Base-by-base conservation (phyloP, 2,329 filamentous ascomycete species). In the Rasamsonia emersonii region DNA sequence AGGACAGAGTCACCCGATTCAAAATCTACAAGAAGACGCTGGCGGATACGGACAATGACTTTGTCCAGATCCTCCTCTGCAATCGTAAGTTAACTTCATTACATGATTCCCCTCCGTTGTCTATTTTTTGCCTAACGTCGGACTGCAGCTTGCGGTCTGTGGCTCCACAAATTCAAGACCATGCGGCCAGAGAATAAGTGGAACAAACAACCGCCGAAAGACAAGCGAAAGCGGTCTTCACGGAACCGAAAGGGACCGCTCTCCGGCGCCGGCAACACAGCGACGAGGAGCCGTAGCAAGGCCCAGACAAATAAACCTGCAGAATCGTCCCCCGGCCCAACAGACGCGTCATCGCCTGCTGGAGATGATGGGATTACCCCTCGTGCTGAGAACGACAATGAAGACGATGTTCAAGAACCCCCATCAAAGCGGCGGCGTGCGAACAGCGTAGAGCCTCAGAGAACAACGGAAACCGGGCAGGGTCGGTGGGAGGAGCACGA, bases 161-260 rank as follows among this genome's bases (percentile, higher is more conserved):
- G 86, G 86, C 79, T 98, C 46, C 78, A 79, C 39, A 96, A 95
- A 51, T 86, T 82, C 58, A 86, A 83, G 50, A 71, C 66, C 15
- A 91, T 93, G 66, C 79, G 91, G 6, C 91, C 91, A 2, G 68
- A 77, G 33, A 77, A 89, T 39, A 78, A 80, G 43, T 98, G 89
- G 89, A 80, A 81, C 43, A 83, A 75, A 41, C 71, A 68, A 40
- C 71, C 68, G 4, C 46, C 49, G n/a, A 56, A 53, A 33, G 47
- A 54, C 24, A 62, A 59, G 39, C 53, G 52, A 35, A 65, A 64
- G 44, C 54, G 62, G 11, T 46, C 52, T 8, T 45, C 52, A 5
- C 56, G 56, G 35, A 52, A 49, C 27, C 50, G 50, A 15, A 59
- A 55, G 28, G 51, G 53, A n/a, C 54, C 53, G 9, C 42, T 58